Conservation (phyloP, 192 early-diverging fungal genomes). For the Coemansia sp. region DNA sequence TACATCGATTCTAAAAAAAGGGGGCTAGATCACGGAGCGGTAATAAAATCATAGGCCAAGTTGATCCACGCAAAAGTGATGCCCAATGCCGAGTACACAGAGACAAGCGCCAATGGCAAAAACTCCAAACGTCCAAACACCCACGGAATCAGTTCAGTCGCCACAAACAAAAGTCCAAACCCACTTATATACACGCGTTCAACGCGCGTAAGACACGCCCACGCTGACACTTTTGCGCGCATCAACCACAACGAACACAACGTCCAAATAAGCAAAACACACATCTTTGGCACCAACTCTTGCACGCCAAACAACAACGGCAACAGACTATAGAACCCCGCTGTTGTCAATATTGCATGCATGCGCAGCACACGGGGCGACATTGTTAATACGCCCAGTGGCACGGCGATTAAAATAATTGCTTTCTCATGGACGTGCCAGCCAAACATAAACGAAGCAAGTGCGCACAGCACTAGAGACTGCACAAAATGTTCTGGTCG, state of each 20-base stretch:
- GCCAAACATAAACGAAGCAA: constrained; percentile 88
- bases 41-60: background rate
- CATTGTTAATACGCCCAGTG: constrained; percentile 38
- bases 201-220: constrained; percentile 24
- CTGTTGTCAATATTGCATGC: constrained; percentile 34
- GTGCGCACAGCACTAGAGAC: constrained; percentile 73
- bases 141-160: constrained; percentile 23
- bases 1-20: background rate
- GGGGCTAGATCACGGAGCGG: background rate
- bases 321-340: constrained; percentile 50
- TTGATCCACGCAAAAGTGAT: constrained; percentile 61
- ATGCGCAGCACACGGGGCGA: constrained; percentile 32
- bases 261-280: constrained; percentile 27
- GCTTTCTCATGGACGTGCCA: constrained; percentile 99
- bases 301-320: constrained; percentile 52
- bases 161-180: constrained; percentile 32
- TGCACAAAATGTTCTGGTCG: constrained; percentile 65
- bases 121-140: constrained; percentile 64
- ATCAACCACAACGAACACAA: constrained; percentile 31
- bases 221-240: constrained; percentile 16
- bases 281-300: constrained; percentile 39
- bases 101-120: constrained; percentile 78
- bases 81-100: constrained; percentile 74
- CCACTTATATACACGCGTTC: constrained; percentile 36
- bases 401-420: constrained; percentile 68